Base-by-base conservation (phyloP, 2,329 filamentous ascomycete species). In the Xylaria sp. region DNA sequence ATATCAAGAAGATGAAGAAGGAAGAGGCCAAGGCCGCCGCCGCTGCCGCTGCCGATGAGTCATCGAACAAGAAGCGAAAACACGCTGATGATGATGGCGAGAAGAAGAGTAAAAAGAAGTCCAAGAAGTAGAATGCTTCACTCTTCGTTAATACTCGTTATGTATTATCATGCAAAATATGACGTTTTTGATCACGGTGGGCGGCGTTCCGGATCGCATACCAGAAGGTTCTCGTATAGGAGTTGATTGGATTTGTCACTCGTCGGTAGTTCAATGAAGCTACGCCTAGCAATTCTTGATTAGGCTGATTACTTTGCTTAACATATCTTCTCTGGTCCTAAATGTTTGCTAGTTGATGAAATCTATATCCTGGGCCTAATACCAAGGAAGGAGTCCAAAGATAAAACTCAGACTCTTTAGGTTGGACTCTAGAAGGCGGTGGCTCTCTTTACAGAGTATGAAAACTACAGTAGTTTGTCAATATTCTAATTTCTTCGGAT, bases 1-100 rank as follows among this genome's bases (percentile, higher is more conserved):
- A 91, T 47, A 76, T 89, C 71, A 91, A 91, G 83, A 90, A 90
- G 81, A 79, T 84, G 60, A 87, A 85, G 78, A 90, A 89, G 79
- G 77, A 76, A 17, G 85, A 82, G 64, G 80, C 78, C 40, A 83
- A 86, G 73, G 85, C 87, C 71, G 74, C 76, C 41, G 81, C 80
- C 15, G 77, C 77, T 49, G 78, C 80, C n/a, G 76, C 77, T 49
- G 77, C 75, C 56, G 80, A 84, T 2, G 74, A 73, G 56, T 60
- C 74, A 19, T 74, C 73, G 63, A 74, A 78, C 70, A 92, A 92
- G 85, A 91, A 92, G 85, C 85, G 88, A 75, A 90, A 91, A 80
- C 82, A 83, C 63, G 86, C 87, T 49, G 90, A 86, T 63, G 87
- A 87, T 67, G 83, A 80, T 66, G 80, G 84, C 75, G 84, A 85